Conservation (phyloP, 1,284 basidiomycete genomes). For the Mycena citricolor region DNA sequence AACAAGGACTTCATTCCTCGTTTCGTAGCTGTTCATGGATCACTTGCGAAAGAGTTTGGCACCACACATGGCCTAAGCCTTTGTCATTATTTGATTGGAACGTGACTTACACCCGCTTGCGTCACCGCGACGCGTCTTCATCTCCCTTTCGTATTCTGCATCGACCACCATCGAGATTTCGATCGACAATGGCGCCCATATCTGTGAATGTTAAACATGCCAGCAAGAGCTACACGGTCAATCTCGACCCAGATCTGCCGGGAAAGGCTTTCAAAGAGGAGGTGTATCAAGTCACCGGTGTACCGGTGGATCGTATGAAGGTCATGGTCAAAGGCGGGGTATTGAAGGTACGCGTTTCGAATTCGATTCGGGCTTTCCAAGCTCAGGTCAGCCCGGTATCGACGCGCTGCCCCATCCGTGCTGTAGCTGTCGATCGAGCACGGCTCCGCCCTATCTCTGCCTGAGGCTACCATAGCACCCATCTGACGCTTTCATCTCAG, state of each 20-base stretch:
- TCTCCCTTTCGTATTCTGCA: slow-evolving; percentile 11
- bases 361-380: neutral
- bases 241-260: slow-evolving; percentile 69
- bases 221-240: slow-evolving; percentile 72
- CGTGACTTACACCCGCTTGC: slow-evolving; percentile 31
- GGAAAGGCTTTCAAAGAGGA: slow-evolving; percentile 79
- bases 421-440: too few species aligned
- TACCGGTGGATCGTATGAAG: slow-evolving; percentile 92
- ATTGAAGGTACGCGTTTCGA: slow-evolving; percentile 63
- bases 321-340: slow-evolving; percentile 96
- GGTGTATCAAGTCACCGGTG: slow-evolving; percentile 80
- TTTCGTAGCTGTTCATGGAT: too few species aligned
- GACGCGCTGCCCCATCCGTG: too few species aligned
- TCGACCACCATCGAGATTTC: slow-evolving; percentile 6
- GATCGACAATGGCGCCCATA: slow-evolving; percentile 55
- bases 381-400: neutral
- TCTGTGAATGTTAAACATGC: slow-evolving; percentile 88
- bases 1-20: too few species aligned
- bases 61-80: too few species aligned
- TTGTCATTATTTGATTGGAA: too few species aligned
- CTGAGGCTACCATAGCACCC: slow-evolving; percentile 12
- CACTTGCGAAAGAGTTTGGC: too few species aligned
- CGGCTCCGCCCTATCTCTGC: too few species aligned
- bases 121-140: slow-evolving; percentile 30
- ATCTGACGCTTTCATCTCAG: slow-evolving; percentile 38